Conservation (phyloP, 345 rosid genomes). For the Odontarrhena argentea region DNA sequence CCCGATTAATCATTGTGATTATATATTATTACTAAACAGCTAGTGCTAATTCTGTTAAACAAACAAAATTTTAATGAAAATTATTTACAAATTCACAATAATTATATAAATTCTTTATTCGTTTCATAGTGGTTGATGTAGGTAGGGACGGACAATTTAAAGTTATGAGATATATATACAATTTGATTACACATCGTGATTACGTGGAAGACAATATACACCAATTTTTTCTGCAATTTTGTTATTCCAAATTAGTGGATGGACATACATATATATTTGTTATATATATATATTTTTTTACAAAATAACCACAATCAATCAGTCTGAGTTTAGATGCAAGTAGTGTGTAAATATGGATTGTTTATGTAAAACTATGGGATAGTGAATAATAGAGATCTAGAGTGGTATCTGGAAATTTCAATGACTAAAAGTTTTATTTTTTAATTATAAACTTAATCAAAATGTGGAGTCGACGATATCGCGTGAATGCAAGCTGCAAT, state of each 20-base stretch:
- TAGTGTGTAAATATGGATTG: slow-evolving; percentile 1
- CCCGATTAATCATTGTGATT: not conserved
- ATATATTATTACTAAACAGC: not conserved
- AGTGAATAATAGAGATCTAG: not conserved
- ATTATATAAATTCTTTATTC: not conserved
- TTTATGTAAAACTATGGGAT: slow-evolving; percentile 11
- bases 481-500: slow-evolving; percentile 39
- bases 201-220: slow-evolving; percentile 22
- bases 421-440: no score
- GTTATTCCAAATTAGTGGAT: slow-evolving; percentile 15
- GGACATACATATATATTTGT: not conserved
- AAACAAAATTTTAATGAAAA: no score
- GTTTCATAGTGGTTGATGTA: slow-evolving; percentile 6
- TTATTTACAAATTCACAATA: not conserved
- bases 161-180: not conserved
- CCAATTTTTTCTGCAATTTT: not conserved
- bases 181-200: not conserved
- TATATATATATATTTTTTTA: not conserved
- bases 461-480: slow-evolving; percentile 34
- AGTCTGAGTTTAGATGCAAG: slow-evolving; percentile 12
- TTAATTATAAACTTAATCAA: not conserved
- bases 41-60: not conserved
- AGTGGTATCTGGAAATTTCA: not conserved
- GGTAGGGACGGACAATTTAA: not conserved
- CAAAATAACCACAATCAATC: not conserved